Evolutionary conservation across 768 basidiomycete genomes (phyloP).

Genomic region (Mycena haematopus): DNA sequence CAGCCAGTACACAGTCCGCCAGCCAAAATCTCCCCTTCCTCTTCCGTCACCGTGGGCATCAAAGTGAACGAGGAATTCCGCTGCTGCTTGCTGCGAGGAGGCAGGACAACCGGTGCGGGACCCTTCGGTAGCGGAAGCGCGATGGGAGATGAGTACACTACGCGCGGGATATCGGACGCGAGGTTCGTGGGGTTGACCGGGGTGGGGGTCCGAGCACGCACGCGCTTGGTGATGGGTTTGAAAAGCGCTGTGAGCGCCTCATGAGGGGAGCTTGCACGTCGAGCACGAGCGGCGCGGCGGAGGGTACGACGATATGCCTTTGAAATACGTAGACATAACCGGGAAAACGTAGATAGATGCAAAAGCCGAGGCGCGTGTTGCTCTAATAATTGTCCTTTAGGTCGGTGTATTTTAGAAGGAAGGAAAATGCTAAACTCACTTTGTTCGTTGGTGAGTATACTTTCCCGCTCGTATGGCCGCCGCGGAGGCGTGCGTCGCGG

Average conservation of each 20-base stretch:
- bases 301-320: slow-evolving; percentile 8
- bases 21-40: neutral
- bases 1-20: slow-evolving; percentile 14
- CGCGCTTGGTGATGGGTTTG: neutral
- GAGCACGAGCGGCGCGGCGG: slow-evolving; percentile 13
- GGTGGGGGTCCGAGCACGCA: neutral
- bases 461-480: slow-evolving; percentile 10
- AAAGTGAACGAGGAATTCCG: slow-evolving; percentile 4
- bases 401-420: neutral
- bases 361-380: slow-evolving; percentile 1
- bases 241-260: slow-evolving; percentile 13
- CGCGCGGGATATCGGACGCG: neutral
- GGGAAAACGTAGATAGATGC: neutral
- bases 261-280: neutral
- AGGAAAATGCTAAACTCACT: neutral
- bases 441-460: slow-evolving; percentile 8
- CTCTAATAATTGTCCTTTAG: neutral
- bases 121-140: slow-evolving; percentile 20
- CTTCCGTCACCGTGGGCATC: neutral
- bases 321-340: neutral
- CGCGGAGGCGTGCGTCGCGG: neutral
- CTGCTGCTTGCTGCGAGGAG: slow-evolving; percentile 3
- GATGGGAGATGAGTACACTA: slow-evolving; percentile 4
- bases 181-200: slow-evolving; percentile 16
- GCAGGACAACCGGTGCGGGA: slow-evolving; percentile 11